Evolutionary conservation across 163 green algal species (phyloP).

Genomic region (Scenedesmus sp.): DNA sequence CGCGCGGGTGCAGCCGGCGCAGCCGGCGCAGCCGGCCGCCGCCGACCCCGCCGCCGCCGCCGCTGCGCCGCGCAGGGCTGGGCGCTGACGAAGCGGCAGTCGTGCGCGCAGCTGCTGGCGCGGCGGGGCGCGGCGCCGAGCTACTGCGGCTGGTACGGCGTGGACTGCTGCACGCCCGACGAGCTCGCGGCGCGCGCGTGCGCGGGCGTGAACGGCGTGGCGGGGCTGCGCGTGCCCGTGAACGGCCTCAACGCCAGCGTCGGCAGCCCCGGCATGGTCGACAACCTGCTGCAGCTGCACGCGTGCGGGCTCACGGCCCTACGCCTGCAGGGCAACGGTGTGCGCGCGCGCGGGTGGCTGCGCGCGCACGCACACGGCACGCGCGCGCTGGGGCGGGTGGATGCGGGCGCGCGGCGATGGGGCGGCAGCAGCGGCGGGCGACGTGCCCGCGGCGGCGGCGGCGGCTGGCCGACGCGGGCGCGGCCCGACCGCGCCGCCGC

Average conservation of each 20-base stretch:
- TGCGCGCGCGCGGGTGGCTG: too few relatives aligned
- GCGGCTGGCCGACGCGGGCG: too few relatives aligned
- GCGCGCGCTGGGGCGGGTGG: too few relatives aligned
- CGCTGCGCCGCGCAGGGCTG: too few relatives aligned
- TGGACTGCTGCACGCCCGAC: constrained; percentile 19
- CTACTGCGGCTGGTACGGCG: constrained; percentile 39
- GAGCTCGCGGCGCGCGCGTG: background rate
- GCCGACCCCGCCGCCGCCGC: too few relatives aligned
- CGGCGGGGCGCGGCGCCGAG: background rate
- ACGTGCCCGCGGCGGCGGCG: too few relatives aligned
- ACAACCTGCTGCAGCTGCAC: constrained; percentile 18
- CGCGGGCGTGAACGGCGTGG: background rate
- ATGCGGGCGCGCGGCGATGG: too few relatives aligned
- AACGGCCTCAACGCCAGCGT: constrained; percentile 34
- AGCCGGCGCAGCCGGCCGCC: too few relatives aligned
- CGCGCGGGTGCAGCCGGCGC: too few relatives aligned
- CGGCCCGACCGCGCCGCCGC: too few relatives aligned
- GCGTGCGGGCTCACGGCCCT: constrained; percentile 30
- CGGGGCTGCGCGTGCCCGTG: constrained; percentile 10
- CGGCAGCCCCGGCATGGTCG: background rate
- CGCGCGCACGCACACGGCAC: too few relatives aligned
- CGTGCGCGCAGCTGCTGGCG: constrained; percentile 23
- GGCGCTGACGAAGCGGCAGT: background rate
- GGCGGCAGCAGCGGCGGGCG: too few relatives aligned
- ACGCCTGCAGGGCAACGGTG: constrained; percentile 36